These are phyloP conservation scores for Torulaspora microellipsoides DNA, from an alignment of 805 yeast genomes.

Conservation along the genomic window DNA sequence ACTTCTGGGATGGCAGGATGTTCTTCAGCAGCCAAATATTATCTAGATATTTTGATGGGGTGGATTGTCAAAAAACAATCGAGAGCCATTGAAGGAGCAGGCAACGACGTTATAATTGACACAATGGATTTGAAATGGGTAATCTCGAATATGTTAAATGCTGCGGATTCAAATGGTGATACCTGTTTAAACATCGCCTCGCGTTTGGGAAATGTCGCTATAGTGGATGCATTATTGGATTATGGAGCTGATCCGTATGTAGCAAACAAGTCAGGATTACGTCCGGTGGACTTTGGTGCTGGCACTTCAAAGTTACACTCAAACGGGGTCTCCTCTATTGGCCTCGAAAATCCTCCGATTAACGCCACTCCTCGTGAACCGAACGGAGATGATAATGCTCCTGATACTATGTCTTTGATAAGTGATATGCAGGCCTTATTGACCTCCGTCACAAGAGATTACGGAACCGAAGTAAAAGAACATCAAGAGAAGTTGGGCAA, in stretches of 20 bases:
- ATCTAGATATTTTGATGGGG: slow-evolving; percentile 64
- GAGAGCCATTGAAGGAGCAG: slow-evolving; percentile 13
- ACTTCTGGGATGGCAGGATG: slow-evolving; percentile 76
- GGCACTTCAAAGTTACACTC: slow-evolving; percentile 24
- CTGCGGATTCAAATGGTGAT: slow-evolving; percentile 90
- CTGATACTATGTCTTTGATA: slow-evolving; percentile 32
- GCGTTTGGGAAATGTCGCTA: slow-evolving; percentile 72
- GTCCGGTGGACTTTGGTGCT: slow-evolving; percentile 80
- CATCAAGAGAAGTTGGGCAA: slow-evolving; percentile 50
- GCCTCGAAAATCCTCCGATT: slow-evolving; percentile 3
- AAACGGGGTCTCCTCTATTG: slow-evolving; percentile 9
- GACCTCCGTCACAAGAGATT: slow-evolving; percentile 50
- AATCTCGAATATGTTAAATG: slow-evolving; percentile 70
- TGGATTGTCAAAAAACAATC: slow-evolving; percentile 58
- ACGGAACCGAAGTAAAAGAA: slow-evolving; percentile 49
- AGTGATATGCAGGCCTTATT: slow-evolving; percentile 50
- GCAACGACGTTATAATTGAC: slow-evolving; percentile 43
- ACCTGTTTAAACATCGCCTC: slow-evolving; percentile 93
- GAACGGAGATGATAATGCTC: slow-evolving; percentile 10
- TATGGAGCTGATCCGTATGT: slow-evolving; percentile 82
- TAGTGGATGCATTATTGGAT: slow-evolving; percentile 75
- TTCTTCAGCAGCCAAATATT: slow-evolving; percentile 66
- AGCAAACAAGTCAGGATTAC: slow-evolving; percentile 79
- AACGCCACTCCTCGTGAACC: slow-evolving; percentile 4
- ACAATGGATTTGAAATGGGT: slow-evolving; percentile 50